Evolutionary conservation across 495 filamentous ascomycete species (phyloP), one percentile per base, ranked within the genome.

Genomic region (Penicillium silybi): DNA sequence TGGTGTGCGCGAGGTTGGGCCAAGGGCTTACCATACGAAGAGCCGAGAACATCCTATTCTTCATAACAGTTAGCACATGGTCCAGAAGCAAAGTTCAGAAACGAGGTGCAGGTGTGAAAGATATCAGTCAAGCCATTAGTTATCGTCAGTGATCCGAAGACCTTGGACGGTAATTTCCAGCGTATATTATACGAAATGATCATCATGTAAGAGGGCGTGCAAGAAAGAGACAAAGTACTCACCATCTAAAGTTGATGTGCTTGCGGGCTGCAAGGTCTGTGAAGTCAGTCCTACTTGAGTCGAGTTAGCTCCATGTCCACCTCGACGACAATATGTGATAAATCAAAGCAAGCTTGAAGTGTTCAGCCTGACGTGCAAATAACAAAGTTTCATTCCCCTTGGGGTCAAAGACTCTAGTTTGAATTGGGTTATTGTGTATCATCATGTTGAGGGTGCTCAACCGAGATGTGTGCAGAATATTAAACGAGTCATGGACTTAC

Each of bases 321-420:
- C 38, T 52, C 44, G 41, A 43, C 42, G 15, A 46, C 10, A 41
- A 45, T 54, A 29, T 43, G 57, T 56, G 58, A 53, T 47, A 43
- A 41, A 45, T 52, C 48, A 45, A 52, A 43, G 41, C 34, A 49
- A 44, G 45, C 48, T 58, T 53, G 54, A 59, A 25, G 51, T 57
- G 64, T 80, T 97, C 92, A 97, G 92, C 90, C 92, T 97, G 92
- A 97, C 92, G 92, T 97, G 86, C 85, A 85, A 89, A 90, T 66
- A 86, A 83, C 75, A 64, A 71, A 87, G 86, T 92, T 96, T 93
- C 95, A 90, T 83, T 86, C 87, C 77, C 77, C 64, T 68, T 79
- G 29, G 54, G 89, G 88, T 97, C 92, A 97, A 97, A 97, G 92
- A 97, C 92, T 97, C 92, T 97, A 97, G 92, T 97, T 97, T 92